These are phyloP conservation scores for Boletus rubropictus DNA, from an alignment of 768 basidiomycete species.

Conservation along the genomic window DNA sequence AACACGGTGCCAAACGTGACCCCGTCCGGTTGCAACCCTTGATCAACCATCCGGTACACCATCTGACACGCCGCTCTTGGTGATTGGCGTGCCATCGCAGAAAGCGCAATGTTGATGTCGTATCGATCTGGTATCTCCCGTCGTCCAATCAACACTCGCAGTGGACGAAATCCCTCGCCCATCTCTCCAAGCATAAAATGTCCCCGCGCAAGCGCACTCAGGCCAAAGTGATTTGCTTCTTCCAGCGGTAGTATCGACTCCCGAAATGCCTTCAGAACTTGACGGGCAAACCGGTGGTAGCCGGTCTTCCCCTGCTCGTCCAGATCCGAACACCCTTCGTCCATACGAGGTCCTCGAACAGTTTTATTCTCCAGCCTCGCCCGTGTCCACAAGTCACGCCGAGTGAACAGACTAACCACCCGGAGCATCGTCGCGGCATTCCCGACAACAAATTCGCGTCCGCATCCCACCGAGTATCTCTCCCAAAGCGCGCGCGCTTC, in stretches of 20 bases:
- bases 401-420: slow-evolving; percentile 39
- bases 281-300: slow-evolving; percentile 37
- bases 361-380: slow-evolving; percentile 8
- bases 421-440: slow-evolving; percentile 39
- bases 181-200: slow-evolving; percentile 52
- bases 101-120: slow-evolving; percentile 62
- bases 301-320: slow-evolving; percentile 4
- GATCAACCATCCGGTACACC: slow-evolving; percentile 45
- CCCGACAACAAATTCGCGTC: slow-evolving; percentile 38
- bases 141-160: slow-evolving; percentile 44
- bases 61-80: slow-evolving; percentile 42
- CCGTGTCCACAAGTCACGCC: slow-evolving; percentile 19
- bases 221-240: slow-evolving; percentile 40
- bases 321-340: not conserved
- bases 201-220: slow-evolving; percentile 60
- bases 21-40: slow-evolving; percentile 46
- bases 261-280: slow-evolving; percentile 41
- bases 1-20: slow-evolving; percentile 59
- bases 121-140: slow-evolving; percentile 52
- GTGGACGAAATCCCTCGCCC: slow-evolving; percentile 40
- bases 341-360: not conserved
- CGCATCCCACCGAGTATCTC: slow-evolving; percentile 41
- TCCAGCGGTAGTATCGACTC: slow-evolving; percentile 41
- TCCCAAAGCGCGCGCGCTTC: slow-evolving; percentile 55
- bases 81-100: slow-evolving; percentile 45